Base-by-base conservation (phyloP, 2,329 filamentous ascomycete genomes). In the Chaetomiaceae sp. region DNA sequence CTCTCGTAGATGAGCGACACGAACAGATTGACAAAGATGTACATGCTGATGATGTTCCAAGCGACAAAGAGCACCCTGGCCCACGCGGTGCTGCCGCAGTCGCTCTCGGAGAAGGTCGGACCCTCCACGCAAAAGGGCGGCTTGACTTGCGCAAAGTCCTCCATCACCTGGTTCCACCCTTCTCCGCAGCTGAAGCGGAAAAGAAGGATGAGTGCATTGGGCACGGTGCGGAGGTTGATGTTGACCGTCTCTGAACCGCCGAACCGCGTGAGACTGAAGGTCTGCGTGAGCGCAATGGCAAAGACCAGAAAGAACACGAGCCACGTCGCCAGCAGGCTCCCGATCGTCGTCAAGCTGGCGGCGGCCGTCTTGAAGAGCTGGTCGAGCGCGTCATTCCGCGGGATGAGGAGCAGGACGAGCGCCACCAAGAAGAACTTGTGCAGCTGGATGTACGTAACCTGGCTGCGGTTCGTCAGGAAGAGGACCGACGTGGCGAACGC, bases 31-130 rank as follows among this genome's bases (percentile, higher is more conserved):
- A 97, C 91, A 61, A 98, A 98, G 60, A 98, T 95, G 69, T 98
- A 98, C 93, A 98, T 98, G 85, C 91, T 97, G 67, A 98, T 78
- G 59, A 98, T 91, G 71, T 98, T 98, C 93, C 93, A 98, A 4
- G 85, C 81, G 48, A 97, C 89, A 70, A 98, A 98, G 9, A 98
- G 73, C 27, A 83, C 80, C 42, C 89, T 78, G 7, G 93, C 89
- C 89, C 93, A 98, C 32, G 81, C 78, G 41, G 82, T 78, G 68
- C 91, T 95, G 48, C 93, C 93, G 61, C 93, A 98, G 67, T 98
- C 94, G 58, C 88, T 93, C 34, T 86, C 71, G 59, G 89, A 91
- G 65, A 95, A 96, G 32, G 76, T 75, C 1, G 70, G 60, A 29
- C 76, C 76, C 17, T 83, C 74, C 1, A 90, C 88, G 66, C 93